Evolutionary conservation across 805 yeast genomes (phyloP).

Genomic region (Brettanomyces sp.): DNA sequence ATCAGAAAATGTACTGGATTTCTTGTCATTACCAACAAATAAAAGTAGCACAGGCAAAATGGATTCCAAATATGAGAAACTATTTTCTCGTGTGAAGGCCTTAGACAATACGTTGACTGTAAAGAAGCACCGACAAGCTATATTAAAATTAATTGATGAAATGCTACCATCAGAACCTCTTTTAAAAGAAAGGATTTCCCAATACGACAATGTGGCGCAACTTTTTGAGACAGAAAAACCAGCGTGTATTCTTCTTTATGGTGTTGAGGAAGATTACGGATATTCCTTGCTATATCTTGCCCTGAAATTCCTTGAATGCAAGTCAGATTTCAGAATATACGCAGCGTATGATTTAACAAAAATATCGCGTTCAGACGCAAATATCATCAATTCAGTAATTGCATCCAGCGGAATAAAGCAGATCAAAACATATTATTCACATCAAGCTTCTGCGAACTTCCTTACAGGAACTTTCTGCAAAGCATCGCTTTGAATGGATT

Average conservation of each 20-base stretch:
- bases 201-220: slow-evolving; percentile 2
- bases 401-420: slow-evolving; percentile 11
- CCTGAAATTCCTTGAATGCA: slow-evolving; percentile 7
- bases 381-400: slow-evolving; percentile 10
- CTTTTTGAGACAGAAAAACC: slow-evolving; percentile 6
- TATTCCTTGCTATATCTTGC: slow-evolving; percentile 15
- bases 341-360: slow-evolving; percentile 7
- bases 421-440: slow-evolving; percentile 5
- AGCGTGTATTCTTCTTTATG: slow-evolving; percentile 7
- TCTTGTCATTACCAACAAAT: background rate
- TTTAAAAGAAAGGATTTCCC: background rate
- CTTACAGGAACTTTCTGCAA: background rate
- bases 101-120: slow-evolving; percentile 3
- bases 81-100: slow-evolving; percentile 2
- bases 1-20: background rate
- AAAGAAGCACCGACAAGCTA: slow-evolving; percentile 11
- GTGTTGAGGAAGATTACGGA: slow-evolving; percentile 15
- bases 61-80: slow-evolving; percentile 1
- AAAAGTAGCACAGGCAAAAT: background rate
- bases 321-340: slow-evolving; percentile 8
- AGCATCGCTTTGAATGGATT: slow-evolving; percentile 10
- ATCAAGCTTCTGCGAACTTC: background rate
- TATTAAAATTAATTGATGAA: slow-evolving; percentile 13
- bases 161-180: slow-evolving; percentile 6
- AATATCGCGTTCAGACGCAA: slow-evolving; percentile 4